Conservation (phyloP, 1,284 basidiomycete genomes). For the Leccinum pachyderme region DNA sequence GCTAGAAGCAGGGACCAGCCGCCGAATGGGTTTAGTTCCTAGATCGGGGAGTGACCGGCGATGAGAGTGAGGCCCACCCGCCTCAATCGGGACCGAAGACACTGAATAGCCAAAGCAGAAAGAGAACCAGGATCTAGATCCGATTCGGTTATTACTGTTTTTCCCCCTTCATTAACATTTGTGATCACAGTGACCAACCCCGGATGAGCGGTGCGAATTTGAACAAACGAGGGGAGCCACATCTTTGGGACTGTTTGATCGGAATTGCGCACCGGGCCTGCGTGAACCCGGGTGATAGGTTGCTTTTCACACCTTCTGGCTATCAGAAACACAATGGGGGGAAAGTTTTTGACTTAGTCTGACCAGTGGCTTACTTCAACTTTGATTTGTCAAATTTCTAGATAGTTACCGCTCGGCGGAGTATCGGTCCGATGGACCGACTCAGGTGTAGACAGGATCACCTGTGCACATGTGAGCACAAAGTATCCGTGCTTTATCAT, state of each 20-base stretch:
- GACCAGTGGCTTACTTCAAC: background rate
- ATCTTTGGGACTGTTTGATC: background rate
- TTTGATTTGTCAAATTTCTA: background rate
- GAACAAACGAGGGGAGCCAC: background rate
- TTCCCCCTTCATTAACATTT: background rate
- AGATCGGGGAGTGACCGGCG: background rate
- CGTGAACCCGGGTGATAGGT: background rate
- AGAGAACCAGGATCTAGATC: conserved; percentile 10
- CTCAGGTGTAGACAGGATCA: background rate
- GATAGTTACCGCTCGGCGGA: background rate
- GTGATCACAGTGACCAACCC: background rate
- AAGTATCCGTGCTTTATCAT: background rate
- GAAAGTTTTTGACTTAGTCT: background rate
- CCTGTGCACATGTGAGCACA: background rate
- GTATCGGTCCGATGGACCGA: conserved; percentile 1
- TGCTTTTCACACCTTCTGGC: background rate
- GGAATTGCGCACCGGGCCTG: background rate
- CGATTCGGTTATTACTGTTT: background rate
- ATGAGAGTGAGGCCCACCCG: background rate
- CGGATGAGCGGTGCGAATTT: background rate
- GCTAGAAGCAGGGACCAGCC: conserved; percentile 1
- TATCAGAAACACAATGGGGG: background rate
- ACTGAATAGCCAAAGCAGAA: background rate
- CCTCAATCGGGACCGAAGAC: background rate
- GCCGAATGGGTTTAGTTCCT: background rate